phyloP scores from a whole-genome alignment of 1,284 basidiomycete genomes.

The Fomitiporia mediterranea region DNA sequence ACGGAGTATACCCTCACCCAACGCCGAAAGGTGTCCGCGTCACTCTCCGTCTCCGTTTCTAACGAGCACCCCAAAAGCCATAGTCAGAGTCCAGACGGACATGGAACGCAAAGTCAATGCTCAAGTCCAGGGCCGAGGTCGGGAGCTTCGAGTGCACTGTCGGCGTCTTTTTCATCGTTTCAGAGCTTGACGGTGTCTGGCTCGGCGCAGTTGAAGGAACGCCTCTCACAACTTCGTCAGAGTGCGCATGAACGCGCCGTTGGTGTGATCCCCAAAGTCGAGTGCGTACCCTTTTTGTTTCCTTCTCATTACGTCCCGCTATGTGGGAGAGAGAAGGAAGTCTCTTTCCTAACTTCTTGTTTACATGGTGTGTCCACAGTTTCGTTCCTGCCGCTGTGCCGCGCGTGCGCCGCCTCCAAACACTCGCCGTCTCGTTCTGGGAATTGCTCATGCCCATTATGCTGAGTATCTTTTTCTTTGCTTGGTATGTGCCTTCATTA shows the following conservation, averaged over 20 bases:
- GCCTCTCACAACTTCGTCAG: slow-evolving; percentile 11
- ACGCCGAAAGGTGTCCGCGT: background rate
- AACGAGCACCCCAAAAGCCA: background rate
- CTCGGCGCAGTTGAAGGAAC: slow-evolving; percentile 12
- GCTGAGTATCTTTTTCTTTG: slow-evolving; percentile 66
- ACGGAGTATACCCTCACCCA: background rate
- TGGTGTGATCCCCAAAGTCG: slow-evolving; percentile 12
- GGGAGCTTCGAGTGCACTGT: slow-evolving; percentile 9
- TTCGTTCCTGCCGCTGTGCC: slow-evolving; percentile 74
- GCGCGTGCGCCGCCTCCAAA: slow-evolving; percentile 79
- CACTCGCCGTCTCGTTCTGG: slow-evolving; percentile 84
- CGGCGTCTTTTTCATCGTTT: slow-evolving; percentile 22
- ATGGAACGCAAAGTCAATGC: slow-evolving; percentile 1
- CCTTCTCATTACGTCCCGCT: background rate
- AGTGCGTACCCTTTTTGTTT: slow-evolving; percentile 8
- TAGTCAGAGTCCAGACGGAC: background rate
- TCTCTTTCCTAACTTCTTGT: background rate
- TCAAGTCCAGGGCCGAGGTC: slow-evolving; percentile 10
- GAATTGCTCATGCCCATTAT: slow-evolving; percentile 74
- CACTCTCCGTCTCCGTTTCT: background rate
- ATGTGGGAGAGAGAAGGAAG: background rate
- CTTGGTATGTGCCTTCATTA: slow-evolving; percentile 55
- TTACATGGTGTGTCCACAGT: slow-evolving; percentile 32
- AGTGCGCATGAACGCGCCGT: slow-evolving; percentile 16
- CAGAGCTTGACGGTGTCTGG: slow-evolving; percentile 7